These are phyloP conservation scores for Galerina sulciceps DNA, from an alignment of 768 basidiomycete species.

Conservation along the genomic window DNA sequence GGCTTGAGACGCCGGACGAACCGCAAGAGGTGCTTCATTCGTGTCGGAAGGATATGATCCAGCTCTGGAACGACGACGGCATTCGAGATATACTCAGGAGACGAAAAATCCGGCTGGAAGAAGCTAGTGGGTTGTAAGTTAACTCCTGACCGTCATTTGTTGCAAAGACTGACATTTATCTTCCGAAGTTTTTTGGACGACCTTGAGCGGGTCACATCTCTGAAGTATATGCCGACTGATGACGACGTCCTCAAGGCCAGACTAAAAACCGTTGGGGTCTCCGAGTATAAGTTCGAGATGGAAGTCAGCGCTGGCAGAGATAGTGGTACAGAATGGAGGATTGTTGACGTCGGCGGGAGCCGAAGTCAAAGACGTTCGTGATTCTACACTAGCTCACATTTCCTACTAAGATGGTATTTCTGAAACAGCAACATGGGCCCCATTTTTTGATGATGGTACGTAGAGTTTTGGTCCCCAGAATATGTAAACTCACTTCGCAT, in stretches of 20 bases:
- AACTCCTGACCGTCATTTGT: neutral
- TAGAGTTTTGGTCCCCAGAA: neutral
- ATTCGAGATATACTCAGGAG: constrained; percentile 58
- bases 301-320: constrained; percentile 56
- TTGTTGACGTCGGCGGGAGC: constrained; percentile 80
- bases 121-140: constrained; percentile 77
- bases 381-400: neutral
- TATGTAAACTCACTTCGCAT: neutral
- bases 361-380: constrained; percentile 54
- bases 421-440: constrained; percentile 62
- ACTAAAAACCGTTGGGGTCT: constrained; percentile 77
- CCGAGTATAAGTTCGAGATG: constrained; percentile 84
- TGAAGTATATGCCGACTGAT: constrained; percentile 69
- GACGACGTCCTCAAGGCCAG: constrained; percentile 81
- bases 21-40: constrained; percentile 62
- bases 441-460: constrained; percentile 69
- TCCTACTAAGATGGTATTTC: neutral
- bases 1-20: constrained; percentile 56
- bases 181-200: constrained; percentile 68
- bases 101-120: constrained; percentile 69
- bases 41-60: constrained; percentile 65
- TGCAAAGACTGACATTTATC: constrained; percentile 7
- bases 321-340: constrained; percentile 71
- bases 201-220: constrained; percentile 65
- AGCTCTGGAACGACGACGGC: constrained; percentile 67